These are phyloP conservation scores for Neoascochyta sp. DNA, from an alignment of 2,329 filamentous ascomycete genomes.

Conservation along the genomic window DNA sequence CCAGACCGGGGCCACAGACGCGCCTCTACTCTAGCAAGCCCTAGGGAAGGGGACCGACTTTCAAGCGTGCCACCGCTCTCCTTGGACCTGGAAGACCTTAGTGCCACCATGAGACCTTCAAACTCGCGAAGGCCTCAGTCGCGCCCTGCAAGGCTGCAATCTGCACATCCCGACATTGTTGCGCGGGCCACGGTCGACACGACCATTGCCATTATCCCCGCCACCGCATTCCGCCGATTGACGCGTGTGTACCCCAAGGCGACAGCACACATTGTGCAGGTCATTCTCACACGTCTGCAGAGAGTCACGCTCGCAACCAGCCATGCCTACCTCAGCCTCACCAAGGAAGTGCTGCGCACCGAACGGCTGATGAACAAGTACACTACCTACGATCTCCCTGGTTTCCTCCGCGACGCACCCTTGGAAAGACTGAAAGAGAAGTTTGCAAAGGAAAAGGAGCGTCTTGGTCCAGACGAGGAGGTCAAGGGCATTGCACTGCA, in stretches of 20 bases:
- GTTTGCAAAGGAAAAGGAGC: conserved; percentile 78
- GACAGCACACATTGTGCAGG: conserved; percentile 94
- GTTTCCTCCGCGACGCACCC: conserved; percentile 79
- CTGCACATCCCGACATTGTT: conserved; percentile 93
- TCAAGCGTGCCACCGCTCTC: conserved; percentile 71
- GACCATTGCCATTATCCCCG: conserved; percentile 96
- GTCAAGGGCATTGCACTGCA: conserved; percentile 94
- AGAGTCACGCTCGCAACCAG: conserved; percentile 91
- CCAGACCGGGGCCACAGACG: conserved; percentile 22
- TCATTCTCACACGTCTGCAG: conserved; percentile 91
- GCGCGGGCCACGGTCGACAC: conserved; percentile 95
- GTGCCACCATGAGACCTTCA: conserved; percentile 18
- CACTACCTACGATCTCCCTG: conserved; percentile 86
- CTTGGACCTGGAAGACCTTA: conserved; percentile 51
- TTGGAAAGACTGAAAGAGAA: conserved; percentile 87
- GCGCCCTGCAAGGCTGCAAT: conserved; percentile 54
- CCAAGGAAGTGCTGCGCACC: conserved; percentile 84
- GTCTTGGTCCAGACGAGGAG: conserved; percentile 73
- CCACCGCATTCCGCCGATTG: conserved; percentile 86
- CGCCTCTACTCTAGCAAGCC: conserved; percentile 33
- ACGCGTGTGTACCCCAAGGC: conserved; percentile 95
- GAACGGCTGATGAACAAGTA: conserved; percentile 93
- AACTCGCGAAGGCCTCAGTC: conserved; percentile 22
- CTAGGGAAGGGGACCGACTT: conserved; percentile 34
- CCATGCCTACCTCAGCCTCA: conserved; percentile 89